A percentile compares a stretch with the other conserved stretches of the same genome.
phyloP scores from a whole-genome alignment of 768 basidiomycete genomes.

The Amanita subjunquillea region DNA sequence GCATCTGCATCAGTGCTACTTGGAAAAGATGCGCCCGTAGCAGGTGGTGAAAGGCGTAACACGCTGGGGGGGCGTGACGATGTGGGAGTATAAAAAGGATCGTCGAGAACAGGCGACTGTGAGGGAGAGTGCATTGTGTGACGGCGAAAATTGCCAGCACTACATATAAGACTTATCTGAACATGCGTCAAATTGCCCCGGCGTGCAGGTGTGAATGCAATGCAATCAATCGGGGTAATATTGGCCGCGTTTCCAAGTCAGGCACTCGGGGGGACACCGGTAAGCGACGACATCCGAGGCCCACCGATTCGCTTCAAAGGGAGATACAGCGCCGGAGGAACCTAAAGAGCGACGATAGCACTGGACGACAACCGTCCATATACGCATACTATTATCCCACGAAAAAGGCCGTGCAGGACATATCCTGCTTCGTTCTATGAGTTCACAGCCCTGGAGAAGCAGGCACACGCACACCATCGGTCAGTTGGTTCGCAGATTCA shows the following conservation, averaged over 20 bases:
- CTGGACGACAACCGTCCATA: background rate
- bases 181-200: background rate
- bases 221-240: background rate
- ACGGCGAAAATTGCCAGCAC: background rate
- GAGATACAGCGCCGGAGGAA: conserved; percentile 4
- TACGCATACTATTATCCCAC: too few species aligned
- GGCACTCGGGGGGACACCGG: background rate
- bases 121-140: background rate
- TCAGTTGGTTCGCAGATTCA: too few species aligned
- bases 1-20: background rate
- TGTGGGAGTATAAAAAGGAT: conserved; percentile 5
- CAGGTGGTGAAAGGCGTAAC: background rate
- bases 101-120: background rate
- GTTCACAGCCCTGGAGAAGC: too few species aligned
- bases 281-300: background rate
- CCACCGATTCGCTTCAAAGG: background rate
- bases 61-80: conserved; percentile 3
- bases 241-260: background rate
- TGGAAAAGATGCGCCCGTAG: background rate
- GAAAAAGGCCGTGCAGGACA: too few species aligned
- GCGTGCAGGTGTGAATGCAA: background rate
- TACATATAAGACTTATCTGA: background rate
- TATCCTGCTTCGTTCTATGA: too few species aligned
- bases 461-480: too few species aligned
- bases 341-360: background rate